Percentiles rank a stretch among this genome's conserved stretches.
Conservation (phyloP, 148 eudicot genomes). For the Selenicereus undatus region DNA sequence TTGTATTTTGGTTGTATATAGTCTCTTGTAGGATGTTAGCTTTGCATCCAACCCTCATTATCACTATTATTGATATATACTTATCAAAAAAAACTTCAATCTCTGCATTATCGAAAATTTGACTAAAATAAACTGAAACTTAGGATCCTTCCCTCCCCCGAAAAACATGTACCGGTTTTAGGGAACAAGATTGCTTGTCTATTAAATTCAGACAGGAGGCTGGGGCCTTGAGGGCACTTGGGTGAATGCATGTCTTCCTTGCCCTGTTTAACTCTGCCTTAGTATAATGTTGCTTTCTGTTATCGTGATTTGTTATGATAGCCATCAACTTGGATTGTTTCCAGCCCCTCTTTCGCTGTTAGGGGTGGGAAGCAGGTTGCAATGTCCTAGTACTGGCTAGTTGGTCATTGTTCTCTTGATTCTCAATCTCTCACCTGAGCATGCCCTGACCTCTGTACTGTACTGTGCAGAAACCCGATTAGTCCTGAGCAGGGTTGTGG, state of each 20-base stretch:
- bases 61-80: too few species aligned
- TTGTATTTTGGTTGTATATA: too few species aligned
- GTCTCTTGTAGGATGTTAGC: too few species aligned
- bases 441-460: slow-evolving; percentile 4
- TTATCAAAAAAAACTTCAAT: neutral
- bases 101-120: neutral
- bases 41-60: too few species aligned
- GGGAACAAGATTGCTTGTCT: neutral
- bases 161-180: neutral
- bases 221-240: too few species aligned
- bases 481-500: slow-evolving; percentile 47
- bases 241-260: too few species aligned
- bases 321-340: neutral
- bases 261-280: too few species aligned
- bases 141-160: too few species aligned
- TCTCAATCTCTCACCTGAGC: slow-evolving; percentile 1
- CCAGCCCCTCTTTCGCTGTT: neutral
- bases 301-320: neutral
- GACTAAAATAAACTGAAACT: neutral
- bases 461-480: slow-evolving; percentile 60
- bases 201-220: neutral
- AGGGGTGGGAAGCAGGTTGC: neutral
- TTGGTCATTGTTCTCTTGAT: neutral
- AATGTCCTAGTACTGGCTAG: neutral
- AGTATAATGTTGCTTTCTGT: too few species aligned